These are phyloP conservation scores for Phytopythium delawarense DNA, from an alignment of 352 stramenopile genomes.

Conservation along the genomic window DNA sequence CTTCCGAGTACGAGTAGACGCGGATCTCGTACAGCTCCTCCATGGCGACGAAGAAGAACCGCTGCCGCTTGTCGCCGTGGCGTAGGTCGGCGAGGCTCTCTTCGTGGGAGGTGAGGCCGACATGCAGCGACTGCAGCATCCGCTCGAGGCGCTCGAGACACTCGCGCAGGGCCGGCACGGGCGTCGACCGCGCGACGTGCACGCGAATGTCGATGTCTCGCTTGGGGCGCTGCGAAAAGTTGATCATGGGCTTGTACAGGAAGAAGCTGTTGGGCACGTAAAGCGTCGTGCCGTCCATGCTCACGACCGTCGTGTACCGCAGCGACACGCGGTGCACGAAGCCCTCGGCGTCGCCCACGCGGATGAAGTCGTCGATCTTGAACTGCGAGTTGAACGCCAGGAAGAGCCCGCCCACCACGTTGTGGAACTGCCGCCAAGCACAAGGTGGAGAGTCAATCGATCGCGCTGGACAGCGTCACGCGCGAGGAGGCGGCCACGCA, in stretches of 20 bases:
- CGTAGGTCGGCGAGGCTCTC: constrained; percentile 78
- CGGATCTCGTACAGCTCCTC: constrained; percentile 79
- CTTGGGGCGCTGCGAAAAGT: constrained; percentile 83
- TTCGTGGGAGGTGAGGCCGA: constrained; percentile 84
- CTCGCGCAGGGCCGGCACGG: constrained; percentile 55
- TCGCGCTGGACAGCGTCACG: not conserved
- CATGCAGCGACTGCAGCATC: constrained; percentile 83
- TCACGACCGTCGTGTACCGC: constrained; percentile 81
- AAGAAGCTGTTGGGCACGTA: constrained; percentile 88
- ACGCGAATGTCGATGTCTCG: constrained; percentile 76
- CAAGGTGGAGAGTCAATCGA: not conserved
- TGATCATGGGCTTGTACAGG: constrained; percentile 89
- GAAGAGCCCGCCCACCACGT: constrained; percentile 81
- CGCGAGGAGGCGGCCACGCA: constrained; percentile 7
- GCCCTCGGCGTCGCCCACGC: constrained; percentile 65
- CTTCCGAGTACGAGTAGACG: constrained; percentile 86
- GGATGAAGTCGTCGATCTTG: constrained; percentile 86
- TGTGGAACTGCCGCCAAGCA: constrained; percentile 52
- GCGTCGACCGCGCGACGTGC: constrained; percentile 46
- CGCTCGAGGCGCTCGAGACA: constrained; percentile 56
- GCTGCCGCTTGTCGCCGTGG: constrained; percentile 78
- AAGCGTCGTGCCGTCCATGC: constrained; percentile 72
- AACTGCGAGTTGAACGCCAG: constrained; percentile 89
- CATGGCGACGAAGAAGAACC: constrained; percentile 86
- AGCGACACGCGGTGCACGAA: constrained; percentile 83